These are phyloP conservation scores for Secale cereale DNA, from an alignment of 176 grass and related monocot species.

Conservation along the genomic window DNA sequence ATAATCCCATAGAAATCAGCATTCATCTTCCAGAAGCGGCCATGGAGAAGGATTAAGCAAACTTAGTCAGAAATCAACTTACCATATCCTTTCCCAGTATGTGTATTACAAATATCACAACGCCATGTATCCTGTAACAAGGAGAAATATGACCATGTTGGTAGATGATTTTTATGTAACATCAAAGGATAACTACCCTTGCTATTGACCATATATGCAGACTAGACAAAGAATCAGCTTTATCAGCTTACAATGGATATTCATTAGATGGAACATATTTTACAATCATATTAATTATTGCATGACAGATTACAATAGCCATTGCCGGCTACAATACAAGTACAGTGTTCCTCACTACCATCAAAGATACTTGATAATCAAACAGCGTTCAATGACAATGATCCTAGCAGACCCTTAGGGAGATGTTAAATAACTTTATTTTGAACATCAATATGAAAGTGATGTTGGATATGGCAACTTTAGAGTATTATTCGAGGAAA, in stretches of 20 bases:
- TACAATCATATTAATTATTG: neutral
- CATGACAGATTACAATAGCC: neutral
- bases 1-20: neutral
- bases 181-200: neutral
- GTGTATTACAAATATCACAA: slow-evolving; percentile 78
- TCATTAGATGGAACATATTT: neutral
- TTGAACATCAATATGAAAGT: neutral
- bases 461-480: neutral
- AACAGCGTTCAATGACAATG: slow-evolving; percentile 8
- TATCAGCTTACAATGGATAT: neutral
- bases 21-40: neutral
- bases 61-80: neutral
- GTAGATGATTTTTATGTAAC: neutral
- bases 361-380: neutral
- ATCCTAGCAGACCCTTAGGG: neutral
- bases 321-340: neutral
- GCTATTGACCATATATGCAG: neutral
- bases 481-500: neutral
- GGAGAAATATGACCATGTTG: slow-evolving; percentile 17
- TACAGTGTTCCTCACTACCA: neutral
- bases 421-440: slow-evolving; percentile 5
- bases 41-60: neutral
- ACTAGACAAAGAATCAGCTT: neutral
- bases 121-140: slow-evolving; percentile 80
- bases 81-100: slow-evolving; percentile 97